Evolutionary conservation across 1,284 basidiomycete genomes (phyloP).

Genomic region (Leccinum pallidistipes): DNA sequence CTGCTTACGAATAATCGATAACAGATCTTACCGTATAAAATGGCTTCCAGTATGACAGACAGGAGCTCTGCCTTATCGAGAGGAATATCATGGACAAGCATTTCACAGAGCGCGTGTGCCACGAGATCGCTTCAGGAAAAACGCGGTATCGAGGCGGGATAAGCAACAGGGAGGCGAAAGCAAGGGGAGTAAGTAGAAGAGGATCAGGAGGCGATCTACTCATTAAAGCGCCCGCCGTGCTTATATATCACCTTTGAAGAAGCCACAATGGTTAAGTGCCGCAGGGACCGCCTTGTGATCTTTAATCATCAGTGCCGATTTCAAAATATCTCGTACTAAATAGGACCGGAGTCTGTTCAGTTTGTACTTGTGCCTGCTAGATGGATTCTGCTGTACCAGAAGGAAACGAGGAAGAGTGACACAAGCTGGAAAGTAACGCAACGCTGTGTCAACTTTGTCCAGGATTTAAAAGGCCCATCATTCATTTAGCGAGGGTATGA

Average conservation of each 20-base stretch:
- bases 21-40: slow-evolving; percentile 22
- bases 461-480: background rate
- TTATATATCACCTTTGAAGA: background rate
- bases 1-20: background rate
- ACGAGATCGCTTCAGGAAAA: background rate
- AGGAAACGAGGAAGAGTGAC: background rate
- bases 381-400: background rate
- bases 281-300: background rate
- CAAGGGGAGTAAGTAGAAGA: background rate
- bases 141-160: background rate
- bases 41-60: slow-evolving; percentile 19
- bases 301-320: background rate
- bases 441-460: background rate
- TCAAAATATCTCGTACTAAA: background rate
- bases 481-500: background rate
- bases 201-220: background rate
- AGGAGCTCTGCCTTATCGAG: slow-evolving; percentile 25
- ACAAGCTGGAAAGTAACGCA: background rate
- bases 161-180: background rate
- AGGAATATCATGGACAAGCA: background rate
- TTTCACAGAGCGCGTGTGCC: background rate
- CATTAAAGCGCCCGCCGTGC: background rate
- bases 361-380: background rate
- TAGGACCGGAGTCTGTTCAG: background rate
- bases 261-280: background rate